Evolutionary conservation across 805 yeast genomes (phyloP), one percentile per base, ranked within the genome.

Genomic region (Dipodascopsis uninucleata): DNA sequence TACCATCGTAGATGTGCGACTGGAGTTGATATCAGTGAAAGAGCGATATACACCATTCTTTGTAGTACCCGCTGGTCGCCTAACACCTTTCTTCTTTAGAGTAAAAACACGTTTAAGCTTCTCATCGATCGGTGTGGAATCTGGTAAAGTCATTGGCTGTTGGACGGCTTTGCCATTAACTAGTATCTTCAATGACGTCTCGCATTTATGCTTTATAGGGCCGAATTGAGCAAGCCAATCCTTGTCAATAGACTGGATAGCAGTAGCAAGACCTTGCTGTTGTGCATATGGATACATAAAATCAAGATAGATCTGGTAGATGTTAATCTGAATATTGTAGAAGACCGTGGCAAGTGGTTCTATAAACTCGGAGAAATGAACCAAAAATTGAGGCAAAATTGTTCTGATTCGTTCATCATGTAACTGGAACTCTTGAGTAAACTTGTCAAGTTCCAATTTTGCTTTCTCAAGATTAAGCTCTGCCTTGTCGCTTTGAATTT

Each of bases 31-130:
- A 18, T 40, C 45, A 14, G 51, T 16, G 21, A 51, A 51, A 9
- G 49, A 23, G 10, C 43, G 37, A 34, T 47, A 47, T 12, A 22
- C 38, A 3, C 56, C 55, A 22, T 52, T 50, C 35, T 49, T 45
- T 3, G 36, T 28, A 2, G 49, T 52, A 8, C 55, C 53, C 6
- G 43, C 5, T 1, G 52, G 56, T 2, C 53, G 36, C 28, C 28
- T 29, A 8, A 17, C 41, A 9, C 43, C 12, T 49, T 52, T 52
- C 26, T 70, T 59, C 26, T 71, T 69, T 8, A 75, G 72, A 44
- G 72, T 71, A n/a, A 49, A 42, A 6, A 36, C 51, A 16, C 39
- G 40, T 33, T 43, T 47, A 28, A 50, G 34, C 32, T 47, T 47
- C 41, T 47, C 39, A 39, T 49, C 53, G 3, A 49, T 28, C 16